Evolutionary conservation across 2,329 filamentous ascomycete genomes (phyloP).

Genomic region (Hymenoscyphus fraxineus): DNA sequence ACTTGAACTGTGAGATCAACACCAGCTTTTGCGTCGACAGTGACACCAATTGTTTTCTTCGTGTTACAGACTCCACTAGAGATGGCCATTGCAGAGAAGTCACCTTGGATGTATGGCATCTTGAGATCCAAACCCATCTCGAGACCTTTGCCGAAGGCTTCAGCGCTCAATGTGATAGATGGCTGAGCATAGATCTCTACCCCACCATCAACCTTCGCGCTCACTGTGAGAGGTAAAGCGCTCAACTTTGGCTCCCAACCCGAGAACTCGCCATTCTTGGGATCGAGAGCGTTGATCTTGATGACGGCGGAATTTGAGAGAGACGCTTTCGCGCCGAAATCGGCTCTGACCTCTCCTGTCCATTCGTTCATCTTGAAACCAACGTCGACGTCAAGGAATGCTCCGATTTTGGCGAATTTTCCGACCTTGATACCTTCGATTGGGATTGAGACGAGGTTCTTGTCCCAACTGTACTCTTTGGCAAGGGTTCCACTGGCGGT

Average conservation of each 20-base stretch:
- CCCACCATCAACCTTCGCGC: conserved; percentile 6
- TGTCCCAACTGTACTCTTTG: conserved; percentile 5
- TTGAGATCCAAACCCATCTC: conserved; percentile 5
- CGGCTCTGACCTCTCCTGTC: conserved; percentile 5
- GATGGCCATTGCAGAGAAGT: conserved; percentile 5
- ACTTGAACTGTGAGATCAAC: conserved; percentile 6
- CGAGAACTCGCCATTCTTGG: conserved; percentile 3
- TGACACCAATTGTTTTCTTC: conserved; percentile 2
- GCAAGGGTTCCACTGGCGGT: conserved; percentile 2
- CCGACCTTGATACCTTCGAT: conserved; percentile 8
- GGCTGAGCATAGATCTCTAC: conserved; percentile 5
- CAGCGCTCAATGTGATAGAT: conserved; percentile 2
- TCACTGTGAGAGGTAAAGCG: conserved; percentile 7
- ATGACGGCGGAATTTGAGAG: conserved; percentile 4
- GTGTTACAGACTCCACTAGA: conserved; percentile 3
- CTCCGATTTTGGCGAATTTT: conserved; percentile 7
- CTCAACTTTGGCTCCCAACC: conserved; percentile 5
- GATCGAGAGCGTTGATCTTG: conserved; percentile 3
- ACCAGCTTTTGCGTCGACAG: conserved; percentile 4
- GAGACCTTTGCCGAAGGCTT: conserved; percentile 5
- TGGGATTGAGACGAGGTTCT: conserved; percentile 5
- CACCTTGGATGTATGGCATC: conserved; percentile 4
- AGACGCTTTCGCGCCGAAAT: conserved; percentile 4
- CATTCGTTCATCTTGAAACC: conserved; percentile 7
- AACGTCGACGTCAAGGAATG: conserved; percentile 6